Evolutionary conservation across 352 stramenopile genomes (phyloP).

Genomic region (Phytophthora quininea): DNA sequence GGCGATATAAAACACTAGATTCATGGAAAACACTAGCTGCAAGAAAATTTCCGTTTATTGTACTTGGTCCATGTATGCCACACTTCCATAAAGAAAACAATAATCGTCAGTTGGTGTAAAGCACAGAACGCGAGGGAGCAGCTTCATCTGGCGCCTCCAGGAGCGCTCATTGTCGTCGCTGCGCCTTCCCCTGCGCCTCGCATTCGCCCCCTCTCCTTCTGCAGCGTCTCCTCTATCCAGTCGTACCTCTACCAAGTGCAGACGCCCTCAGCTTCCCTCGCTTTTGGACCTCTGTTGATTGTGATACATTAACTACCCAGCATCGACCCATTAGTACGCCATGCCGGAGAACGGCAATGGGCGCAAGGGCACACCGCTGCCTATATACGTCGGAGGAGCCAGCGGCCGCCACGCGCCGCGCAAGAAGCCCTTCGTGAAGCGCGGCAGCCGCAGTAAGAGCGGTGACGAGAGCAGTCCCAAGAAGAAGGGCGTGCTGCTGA

Average conservation of each 20-base stretch:
- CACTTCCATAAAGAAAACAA: no score
- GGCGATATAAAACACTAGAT: no score
- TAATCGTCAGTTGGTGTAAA: background rate
- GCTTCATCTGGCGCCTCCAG: background rate
- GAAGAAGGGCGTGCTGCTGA: conserved; percentile 13
- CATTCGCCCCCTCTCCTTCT: background rate
- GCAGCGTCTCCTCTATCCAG: conserved; percentile 1
- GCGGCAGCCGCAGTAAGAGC: conserved; percentile 34
- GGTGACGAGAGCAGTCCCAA: conserved; percentile 23
- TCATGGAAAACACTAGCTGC: no score
- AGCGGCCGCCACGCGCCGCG: conserved; percentile 33
- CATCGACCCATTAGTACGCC: background rate
- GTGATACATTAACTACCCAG: background rate
- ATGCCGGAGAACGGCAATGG: conserved; percentile 36
- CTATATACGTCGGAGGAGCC: conserved; percentile 35
- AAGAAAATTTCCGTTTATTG: background rate
- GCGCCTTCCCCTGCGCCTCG: no score
- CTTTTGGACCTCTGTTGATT: background rate
- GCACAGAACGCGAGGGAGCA: background rate
- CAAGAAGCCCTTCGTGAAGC: conserved; percentile 43
- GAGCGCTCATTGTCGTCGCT: no score
- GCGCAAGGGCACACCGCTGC: conserved; percentile 49
- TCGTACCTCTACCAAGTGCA: background rate
- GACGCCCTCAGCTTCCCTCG: background rate
- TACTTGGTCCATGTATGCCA: background rate